A percentile compares a stretch with the other conserved stretches of the same genome.
phyloP scores from a whole-genome alignment of 441 rosid genomes.

The Monsonia emarginata region DNA sequence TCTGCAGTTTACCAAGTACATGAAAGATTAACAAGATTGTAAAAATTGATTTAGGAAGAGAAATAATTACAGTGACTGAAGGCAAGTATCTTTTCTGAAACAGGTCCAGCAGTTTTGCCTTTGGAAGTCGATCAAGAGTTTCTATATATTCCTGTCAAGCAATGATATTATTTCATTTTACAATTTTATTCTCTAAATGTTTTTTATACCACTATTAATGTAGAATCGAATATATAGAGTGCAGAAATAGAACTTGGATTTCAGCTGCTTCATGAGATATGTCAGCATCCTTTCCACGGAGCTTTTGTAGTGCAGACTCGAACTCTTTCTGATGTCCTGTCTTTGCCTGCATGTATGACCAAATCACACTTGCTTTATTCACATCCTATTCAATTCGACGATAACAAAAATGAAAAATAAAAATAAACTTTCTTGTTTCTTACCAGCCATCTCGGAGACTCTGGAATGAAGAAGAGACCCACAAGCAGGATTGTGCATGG shows the following conservation, averaged over 20 bases:
- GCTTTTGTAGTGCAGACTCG: slow-evolving; percentile 26
- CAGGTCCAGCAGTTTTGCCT: slow-evolving; percentile 25
- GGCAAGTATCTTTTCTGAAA: slow-evolving; percentile 24
- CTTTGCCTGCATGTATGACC: slow-evolving; percentile 29
- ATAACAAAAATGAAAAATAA: background rate
- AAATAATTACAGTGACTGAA: slow-evolving; percentile 31
- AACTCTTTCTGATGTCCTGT: slow-evolving; percentile 25
- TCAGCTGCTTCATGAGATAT: slow-evolving; percentile 30
- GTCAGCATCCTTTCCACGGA: slow-evolving; percentile 34
- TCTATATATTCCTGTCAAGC: slow-evolving; percentile 26
- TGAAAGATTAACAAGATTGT: background rate
- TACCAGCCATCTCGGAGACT: slow-evolving; percentile 56
- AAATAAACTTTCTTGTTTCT: slow-evolving; percentile 5
- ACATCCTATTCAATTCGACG: background rate
- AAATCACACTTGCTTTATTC: background rate
- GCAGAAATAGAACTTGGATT: slow-evolving; percentile 23
- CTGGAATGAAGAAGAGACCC: slow-evolving; percentile 38
- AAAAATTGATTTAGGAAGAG: background rate
- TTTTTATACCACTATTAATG: background rate
- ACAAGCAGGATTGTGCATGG: slow-evolving; percentile 30
- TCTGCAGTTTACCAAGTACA: background rate
- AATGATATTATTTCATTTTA: background rate
- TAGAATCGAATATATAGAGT: background rate
- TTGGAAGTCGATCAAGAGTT: slow-evolving; percentile 24
- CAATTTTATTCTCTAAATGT: background rate